Evolutionary conservation across 225 moss, liverwort and hornwort genomes (phyloP).

Genomic region (Anthoceros angustus): DNA sequence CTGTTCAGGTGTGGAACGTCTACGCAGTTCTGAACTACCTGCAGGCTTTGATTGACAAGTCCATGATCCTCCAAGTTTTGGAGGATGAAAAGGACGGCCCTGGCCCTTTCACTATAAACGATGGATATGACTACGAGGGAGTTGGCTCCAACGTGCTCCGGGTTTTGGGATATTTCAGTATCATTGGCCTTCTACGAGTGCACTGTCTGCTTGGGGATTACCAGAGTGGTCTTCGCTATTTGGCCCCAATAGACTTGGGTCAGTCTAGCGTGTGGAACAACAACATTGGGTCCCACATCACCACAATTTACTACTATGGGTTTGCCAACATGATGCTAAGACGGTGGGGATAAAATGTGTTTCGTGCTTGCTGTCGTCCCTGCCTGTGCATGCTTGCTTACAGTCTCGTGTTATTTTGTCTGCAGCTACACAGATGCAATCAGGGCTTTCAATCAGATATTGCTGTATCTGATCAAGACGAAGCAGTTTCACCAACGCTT

Average conservation of each 20-base stretch:
- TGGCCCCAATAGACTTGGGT: constrained; percentile 75
- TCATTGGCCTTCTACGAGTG: constrained; percentile 82
- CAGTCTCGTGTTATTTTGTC: background rate
- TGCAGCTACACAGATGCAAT: constrained; percentile 78
- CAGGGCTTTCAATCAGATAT: constrained; percentile 88
- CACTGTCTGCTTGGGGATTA: constrained; percentile 94
- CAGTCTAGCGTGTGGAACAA: constrained; percentile 79
- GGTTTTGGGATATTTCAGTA: constrained; percentile 94
- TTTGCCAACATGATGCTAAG: constrained; percentile 97
- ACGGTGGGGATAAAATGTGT: constrained; percentile 26
- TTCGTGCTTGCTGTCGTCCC: background rate
- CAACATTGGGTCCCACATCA: constrained; percentile 90
- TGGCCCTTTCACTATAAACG: constrained; percentile 86
- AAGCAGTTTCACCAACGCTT: constrained; percentile 97
- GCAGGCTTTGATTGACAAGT: constrained; percentile 92
- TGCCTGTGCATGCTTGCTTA: background rate
- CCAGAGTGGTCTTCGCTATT: constrained; percentile 77
- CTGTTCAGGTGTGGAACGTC: constrained; percentile 82
- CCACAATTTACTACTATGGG: constrained; percentile 89
- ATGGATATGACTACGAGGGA: constrained; percentile 93
- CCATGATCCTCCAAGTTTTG: constrained; percentile 85
- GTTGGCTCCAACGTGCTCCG: constrained; percentile 83
- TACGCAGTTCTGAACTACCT: constrained; percentile 90
- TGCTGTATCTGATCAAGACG: constrained; percentile 85
- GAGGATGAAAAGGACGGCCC: constrained; percentile 95